These are phyloP conservation scores for Trichoderma aggressivum DNA, from an alignment of 2,329 filamentous ascomycete genomes.

Conservation along the genomic window DNA sequence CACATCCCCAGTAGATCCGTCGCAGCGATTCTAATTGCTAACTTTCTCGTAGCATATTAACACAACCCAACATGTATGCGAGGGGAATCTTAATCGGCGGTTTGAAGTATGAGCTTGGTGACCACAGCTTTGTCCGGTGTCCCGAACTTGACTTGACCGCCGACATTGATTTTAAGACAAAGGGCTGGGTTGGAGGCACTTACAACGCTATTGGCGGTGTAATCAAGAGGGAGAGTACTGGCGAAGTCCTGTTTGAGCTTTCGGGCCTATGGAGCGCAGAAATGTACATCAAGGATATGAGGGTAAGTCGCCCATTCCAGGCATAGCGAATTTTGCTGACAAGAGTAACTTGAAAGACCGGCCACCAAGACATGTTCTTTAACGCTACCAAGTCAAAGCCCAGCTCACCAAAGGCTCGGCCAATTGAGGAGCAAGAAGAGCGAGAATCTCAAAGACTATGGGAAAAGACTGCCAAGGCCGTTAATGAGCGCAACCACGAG, in stretches of 20 bases:
- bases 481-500: constrained; percentile 82
- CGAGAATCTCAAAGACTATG: constrained; percentile 88
- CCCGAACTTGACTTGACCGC: constrained; percentile 82
- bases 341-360: constrained; percentile 61
- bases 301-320: constrained; percentile 49
- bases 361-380: constrained; percentile 86
- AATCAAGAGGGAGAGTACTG: constrained; percentile 84
- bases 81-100: constrained; percentile 95
- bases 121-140: constrained; percentile 90
- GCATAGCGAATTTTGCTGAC: background rate
- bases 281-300: constrained; percentile 85
- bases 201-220: constrained; percentile 94
- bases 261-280: constrained; percentile 92
- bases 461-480: constrained; percentile 75
- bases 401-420: constrained; percentile 68
- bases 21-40: constrained; percentile 12
- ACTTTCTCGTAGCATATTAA: constrained; percentile 64
- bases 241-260: constrained; percentile 84
- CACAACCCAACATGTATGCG: constrained; percentile 99
- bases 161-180: constrained; percentile 97
- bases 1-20: background rate
- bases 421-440: constrained; percentile 81
- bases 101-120: constrained; percentile 98
- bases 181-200: constrained; percentile 92
- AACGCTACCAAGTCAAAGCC: constrained; percentile 77